Percentiles rank a stretch among this genome's conserved stretches.
phyloP scores from a whole-genome alignment of 2,329 filamentous ascomycete species.

The Chlorencoelia australis region DNA sequence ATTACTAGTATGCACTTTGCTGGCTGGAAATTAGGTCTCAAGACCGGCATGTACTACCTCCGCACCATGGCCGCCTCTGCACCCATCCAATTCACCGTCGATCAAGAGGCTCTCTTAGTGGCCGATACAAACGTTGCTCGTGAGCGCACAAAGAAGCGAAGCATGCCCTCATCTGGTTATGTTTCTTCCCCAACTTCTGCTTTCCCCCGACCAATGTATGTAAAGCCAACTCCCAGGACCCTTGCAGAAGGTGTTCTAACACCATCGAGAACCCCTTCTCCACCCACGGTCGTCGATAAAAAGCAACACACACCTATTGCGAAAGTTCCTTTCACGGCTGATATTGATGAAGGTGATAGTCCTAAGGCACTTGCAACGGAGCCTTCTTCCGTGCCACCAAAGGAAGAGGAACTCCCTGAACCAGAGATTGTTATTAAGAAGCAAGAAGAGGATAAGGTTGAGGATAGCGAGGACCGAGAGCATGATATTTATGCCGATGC shows the following conservation, averaged over 20 bases:
- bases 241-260: constrained; percentile 56
- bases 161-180: constrained; percentile 37
- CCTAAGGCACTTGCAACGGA: constrained; percentile 70
- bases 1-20: constrained; percentile 99
- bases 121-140: constrained; percentile 70
- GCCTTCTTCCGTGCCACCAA: constrained; percentile 46
- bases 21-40: constrained; percentile 97
- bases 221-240: constrained; percentile 29
- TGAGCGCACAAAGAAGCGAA: constrained; percentile 60
- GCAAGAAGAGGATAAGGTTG: constrained; percentile 65
- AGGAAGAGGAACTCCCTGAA: constrained; percentile 55
- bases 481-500: constrained; percentile 93
- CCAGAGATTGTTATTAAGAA: constrained; percentile 41
- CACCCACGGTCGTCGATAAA: constrained; percentile 24
- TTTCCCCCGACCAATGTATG: constrained; percentile 58
- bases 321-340: constrained; percentile 65
- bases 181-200: constrained; percentile 44
- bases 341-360: constrained; percentile 66
- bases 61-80: constrained; percentile 94
- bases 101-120: constrained; percentile 88
- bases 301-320: constrained; percentile 36
- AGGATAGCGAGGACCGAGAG: constrained; percentile 63
- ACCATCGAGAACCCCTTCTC: constrained; percentile 56
- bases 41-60: constrained; percentile 99
- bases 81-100: constrained; percentile 97